Conservation (phyloP, 176 grass and related monocot genomes). For the Zizania latifolia region DNA sequence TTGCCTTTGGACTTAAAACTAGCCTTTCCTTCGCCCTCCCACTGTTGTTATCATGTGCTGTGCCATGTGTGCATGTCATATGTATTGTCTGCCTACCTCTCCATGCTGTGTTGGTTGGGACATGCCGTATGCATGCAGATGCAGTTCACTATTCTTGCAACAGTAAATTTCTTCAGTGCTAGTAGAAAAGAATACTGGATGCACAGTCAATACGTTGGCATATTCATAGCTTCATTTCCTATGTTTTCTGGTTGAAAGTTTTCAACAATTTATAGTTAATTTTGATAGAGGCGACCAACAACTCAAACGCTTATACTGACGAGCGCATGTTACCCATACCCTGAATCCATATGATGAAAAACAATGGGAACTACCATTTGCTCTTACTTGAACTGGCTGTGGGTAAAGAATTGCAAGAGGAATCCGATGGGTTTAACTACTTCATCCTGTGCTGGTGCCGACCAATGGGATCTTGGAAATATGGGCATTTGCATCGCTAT, state of each 20-base stretch:
- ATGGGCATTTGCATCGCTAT: not conserved
- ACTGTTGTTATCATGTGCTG: slow-evolving; percentile 14
- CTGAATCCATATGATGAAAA: too few relatives aligned
- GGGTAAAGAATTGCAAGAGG: not conserved
- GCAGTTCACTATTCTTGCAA: not conserved
- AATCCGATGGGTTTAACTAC: not conserved
- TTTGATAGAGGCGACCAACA: too few relatives aligned
- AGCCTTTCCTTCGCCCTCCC: not conserved
- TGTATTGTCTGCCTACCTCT: not conserved
- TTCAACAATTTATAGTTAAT: too few relatives aligned
- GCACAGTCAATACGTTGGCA: not conserved
- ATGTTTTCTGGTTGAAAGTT: too few relatives aligned
- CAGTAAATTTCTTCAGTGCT: not conserved
- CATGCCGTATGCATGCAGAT: not conserved
- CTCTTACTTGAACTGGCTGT: not conserved
- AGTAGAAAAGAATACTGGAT: not conserved
- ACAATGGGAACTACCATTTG: too few relatives aligned
- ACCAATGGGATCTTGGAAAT: slow-evolving; percentile 15
- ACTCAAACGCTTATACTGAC: too few relatives aligned
- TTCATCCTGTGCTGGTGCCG: not conserved
- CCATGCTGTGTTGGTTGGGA: not conserved
- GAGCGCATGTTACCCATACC: too few relatives aligned
- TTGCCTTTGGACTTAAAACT: not conserved
- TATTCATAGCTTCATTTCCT: not conserved
- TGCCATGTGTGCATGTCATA: not conserved